Evolutionary conservation across 2,329 filamentous ascomycete genomes (phyloP).

Genomic region (Cercospora sesami): DNA sequence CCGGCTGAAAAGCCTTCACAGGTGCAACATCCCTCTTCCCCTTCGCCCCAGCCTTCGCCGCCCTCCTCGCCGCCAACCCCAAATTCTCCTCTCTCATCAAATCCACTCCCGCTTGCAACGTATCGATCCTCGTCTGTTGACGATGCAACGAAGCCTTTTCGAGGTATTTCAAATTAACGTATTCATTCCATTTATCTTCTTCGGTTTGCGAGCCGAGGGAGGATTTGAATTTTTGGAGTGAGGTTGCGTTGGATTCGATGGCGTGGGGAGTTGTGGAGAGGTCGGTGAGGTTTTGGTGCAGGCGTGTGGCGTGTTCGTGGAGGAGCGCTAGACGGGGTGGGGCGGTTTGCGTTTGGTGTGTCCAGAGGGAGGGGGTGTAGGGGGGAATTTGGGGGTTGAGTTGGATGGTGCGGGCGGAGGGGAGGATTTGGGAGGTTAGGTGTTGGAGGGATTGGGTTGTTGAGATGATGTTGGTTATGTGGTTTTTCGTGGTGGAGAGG

Average conservation of each 20-base stretch:
- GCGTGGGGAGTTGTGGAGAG: conserved; percentile 6
- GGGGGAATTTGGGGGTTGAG: conserved; percentile 11
- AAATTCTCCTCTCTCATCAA: not conserved
- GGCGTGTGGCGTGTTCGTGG: not conserved
- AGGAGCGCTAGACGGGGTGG: not conserved
- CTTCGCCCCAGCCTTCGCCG: not conserved
- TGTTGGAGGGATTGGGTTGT: not conserved
- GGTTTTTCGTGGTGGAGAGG: conserved; percentile 13
- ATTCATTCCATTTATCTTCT: not conserved
- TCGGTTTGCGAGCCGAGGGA: not conserved
- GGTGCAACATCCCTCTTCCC: not conserved
- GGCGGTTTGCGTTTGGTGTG: not conserved
- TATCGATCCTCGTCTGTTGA: not conserved
- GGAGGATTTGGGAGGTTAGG: not conserved
- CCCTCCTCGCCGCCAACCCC: not conserved
- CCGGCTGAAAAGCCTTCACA: not conserved
- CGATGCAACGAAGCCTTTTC: not conserved
- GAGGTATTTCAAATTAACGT: not conserved
- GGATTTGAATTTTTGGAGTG: not conserved
- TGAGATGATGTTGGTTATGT: not conserved
- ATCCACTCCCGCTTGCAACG: not conserved
- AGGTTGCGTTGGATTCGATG: not conserved
- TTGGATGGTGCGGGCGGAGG: no score
- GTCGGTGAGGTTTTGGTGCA: conserved; percentile 13
- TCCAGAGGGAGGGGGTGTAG: conserved; percentile 14